Percentiles rank a stretch among this genome's conserved stretches.
Conservation (phyloP, 2,329 filamentous ascomycete species). For the Aureobasidium melanogenum region DNA sequence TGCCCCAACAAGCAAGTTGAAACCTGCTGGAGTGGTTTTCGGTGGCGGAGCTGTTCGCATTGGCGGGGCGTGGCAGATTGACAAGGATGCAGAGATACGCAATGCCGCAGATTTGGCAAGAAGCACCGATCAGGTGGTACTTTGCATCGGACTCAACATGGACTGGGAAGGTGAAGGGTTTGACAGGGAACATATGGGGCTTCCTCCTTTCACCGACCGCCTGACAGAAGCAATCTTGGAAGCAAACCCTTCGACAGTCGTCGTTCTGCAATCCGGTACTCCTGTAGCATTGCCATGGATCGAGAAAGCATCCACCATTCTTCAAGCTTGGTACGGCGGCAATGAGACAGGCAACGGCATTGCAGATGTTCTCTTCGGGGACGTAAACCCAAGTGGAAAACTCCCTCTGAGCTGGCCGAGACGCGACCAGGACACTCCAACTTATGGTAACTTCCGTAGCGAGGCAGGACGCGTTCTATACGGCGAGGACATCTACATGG, state of each 20-base stretch:
- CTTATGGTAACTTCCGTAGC: constrained; percentile 33
- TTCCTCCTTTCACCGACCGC: constrained; percentile 63
- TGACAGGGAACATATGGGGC: constrained; percentile 53
- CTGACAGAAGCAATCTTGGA: too few species aligned
- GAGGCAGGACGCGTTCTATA: constrained; percentile 58
- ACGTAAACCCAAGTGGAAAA: constrained; percentile 64
- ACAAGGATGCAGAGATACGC: not conserved
- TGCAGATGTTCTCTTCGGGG: constrained; percentile 65
- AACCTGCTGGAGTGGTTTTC: not conserved
- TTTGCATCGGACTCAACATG: constrained; percentile 51
- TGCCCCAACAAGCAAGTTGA: not conserved
- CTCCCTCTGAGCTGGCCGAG: constrained; percentile 30
- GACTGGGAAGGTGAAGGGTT: constrained; percentile 40
- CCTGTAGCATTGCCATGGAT: constrained; percentile 43
- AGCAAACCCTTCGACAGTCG: too few species aligned
- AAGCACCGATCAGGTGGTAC: constrained; percentile 49
- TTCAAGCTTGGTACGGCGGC: constrained; percentile 43
- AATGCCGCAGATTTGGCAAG: too few species aligned
- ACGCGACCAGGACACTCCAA: too few species aligned
- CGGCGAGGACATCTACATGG: constrained; percentile 69
- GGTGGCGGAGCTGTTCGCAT: not conserved
- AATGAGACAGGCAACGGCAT: constrained; percentile 76
- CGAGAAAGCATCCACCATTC: constrained; percentile 10
- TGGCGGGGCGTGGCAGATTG: not conserved
- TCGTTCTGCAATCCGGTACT: constrained; percentile 48